A percentile compares a stretch with the other conserved stretches of the same genome.
phyloP scores from a whole-genome alignment of 140 eudicot species.

The Oenanthe javanica region DNA sequence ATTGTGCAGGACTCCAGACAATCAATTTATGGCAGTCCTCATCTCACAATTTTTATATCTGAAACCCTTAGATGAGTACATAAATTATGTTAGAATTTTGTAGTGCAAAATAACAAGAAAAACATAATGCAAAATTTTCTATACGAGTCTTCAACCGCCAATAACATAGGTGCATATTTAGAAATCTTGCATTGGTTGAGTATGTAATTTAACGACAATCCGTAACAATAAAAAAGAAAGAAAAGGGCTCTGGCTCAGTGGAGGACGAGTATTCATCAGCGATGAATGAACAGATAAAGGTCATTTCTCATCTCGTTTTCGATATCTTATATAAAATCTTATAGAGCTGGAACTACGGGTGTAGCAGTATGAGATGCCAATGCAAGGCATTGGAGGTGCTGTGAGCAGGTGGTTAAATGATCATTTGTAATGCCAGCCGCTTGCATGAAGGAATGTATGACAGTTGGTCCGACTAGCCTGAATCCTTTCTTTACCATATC shows the following conservation, averaged over 20 bases:
- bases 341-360: constrained; percentile 5
- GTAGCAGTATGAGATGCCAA: constrained; percentile 27
- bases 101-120: neutral
- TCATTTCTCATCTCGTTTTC: neutral
- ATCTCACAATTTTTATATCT: too few species aligned
- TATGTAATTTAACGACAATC: neutral
- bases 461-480: constrained; percentile 74
- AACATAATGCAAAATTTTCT: neutral
- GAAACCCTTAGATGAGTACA: too few species aligned
- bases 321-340: neutral
- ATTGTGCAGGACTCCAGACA: too few species aligned
- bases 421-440: constrained; percentile 83
- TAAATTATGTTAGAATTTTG: neutral
- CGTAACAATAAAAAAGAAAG: neutral
- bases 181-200: neutral
- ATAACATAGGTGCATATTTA: neutral
- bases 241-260: neutral
- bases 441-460: constrained; percentile 83
- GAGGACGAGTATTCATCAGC: neutral
- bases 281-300: neutral
- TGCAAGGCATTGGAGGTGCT: constrained; percentile 47
- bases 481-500: constrained; percentile 81
- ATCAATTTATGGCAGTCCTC: too few species aligned
- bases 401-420: constrained; percentile 61
- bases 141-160: neutral